These are phyloP conservation scores for Phaffia tasmanica DNA, from an alignment of 768 basidiomycete genomes.

Conservation along the genomic window DNA sequence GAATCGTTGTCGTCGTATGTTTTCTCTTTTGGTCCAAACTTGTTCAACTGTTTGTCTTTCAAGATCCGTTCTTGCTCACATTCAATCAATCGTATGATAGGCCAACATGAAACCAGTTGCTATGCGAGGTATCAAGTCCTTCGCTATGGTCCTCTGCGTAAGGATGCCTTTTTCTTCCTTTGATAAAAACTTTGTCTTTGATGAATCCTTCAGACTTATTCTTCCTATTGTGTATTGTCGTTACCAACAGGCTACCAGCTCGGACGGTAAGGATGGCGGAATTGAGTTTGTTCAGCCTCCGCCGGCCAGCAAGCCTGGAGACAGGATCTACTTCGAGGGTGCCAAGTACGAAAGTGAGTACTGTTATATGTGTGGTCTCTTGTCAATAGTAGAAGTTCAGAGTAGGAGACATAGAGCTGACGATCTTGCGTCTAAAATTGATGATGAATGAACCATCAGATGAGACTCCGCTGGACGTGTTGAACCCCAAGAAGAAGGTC, in stretches of 20 bases:
- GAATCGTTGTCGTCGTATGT: slow-evolving; percentile 67
- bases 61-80: neutral
- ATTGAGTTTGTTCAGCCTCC: slow-evolving; percentile 89
- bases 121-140: slow-evolving; percentile 97
- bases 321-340: slow-evolving; percentile 90
- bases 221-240: neutral
- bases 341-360: slow-evolving; percentile 64
- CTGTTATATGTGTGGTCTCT: neutral
- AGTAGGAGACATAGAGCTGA: too few relatives aligned
- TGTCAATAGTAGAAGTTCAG: too few relatives aligned
- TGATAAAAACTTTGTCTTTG: neutral
- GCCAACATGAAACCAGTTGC: slow-evolving; percentile 31
- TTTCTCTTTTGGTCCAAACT: neutral
- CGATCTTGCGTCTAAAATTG: too few relatives aligned
- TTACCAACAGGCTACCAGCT: slow-evolving; percentile 57
- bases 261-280: slow-evolving; percentile 59
- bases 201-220: neutral
- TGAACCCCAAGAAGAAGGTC: slow-evolving; percentile 98
- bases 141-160: slow-evolving; percentile 93
- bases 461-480: slow-evolving; percentile 54
- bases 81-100: neutral
- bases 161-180: slow-evolving; percentile 30
- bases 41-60: neutral
- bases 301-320: slow-evolving; percentile 71
- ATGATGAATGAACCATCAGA: slow-evolving; percentile 31